These are phyloP conservation scores for Suillus cothurnatus DNA, from an alignment of 768 basidiomycete species.

Conservation along the genomic window DNA sequence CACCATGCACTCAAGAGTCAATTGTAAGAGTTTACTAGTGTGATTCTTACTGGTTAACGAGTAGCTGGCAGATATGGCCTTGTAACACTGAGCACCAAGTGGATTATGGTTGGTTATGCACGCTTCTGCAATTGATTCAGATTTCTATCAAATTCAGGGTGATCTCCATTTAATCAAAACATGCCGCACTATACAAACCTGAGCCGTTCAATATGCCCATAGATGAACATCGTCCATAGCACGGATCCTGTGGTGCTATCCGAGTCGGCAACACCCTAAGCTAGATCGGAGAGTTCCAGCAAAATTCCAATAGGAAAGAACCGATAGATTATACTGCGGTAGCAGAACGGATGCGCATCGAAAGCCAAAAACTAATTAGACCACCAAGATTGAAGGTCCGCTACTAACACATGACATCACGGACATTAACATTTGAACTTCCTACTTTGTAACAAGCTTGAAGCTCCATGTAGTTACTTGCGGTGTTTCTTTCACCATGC, in stretches of 20 bases:
- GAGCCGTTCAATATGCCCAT: background rate
- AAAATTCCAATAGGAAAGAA: no score
- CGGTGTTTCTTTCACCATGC: background rate
- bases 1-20: background rate
- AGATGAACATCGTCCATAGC: background rate
- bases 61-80: background rate
- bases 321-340: no score
- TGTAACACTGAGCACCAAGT: background rate
- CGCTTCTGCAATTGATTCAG: background rate
- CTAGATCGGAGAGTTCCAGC: no score
- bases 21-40: background rate
- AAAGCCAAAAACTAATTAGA: no score
- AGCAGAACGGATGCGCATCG: no score
- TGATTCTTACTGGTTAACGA: background rate
- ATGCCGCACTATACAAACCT: background rate
- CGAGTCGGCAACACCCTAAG: no score
- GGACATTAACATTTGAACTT: no score
- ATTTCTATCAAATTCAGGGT: background rate
- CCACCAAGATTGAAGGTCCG: background rate
- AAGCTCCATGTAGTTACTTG: background rate
- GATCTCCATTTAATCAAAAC: background rate
- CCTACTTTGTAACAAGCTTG: background rate
- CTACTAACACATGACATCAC: no score
- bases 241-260: background rate
- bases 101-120: no score